Base-by-base conservation (phyloP, 2,329 filamentous ascomycete genomes). In the Paraphaeosphaeria minitans region DNA sequence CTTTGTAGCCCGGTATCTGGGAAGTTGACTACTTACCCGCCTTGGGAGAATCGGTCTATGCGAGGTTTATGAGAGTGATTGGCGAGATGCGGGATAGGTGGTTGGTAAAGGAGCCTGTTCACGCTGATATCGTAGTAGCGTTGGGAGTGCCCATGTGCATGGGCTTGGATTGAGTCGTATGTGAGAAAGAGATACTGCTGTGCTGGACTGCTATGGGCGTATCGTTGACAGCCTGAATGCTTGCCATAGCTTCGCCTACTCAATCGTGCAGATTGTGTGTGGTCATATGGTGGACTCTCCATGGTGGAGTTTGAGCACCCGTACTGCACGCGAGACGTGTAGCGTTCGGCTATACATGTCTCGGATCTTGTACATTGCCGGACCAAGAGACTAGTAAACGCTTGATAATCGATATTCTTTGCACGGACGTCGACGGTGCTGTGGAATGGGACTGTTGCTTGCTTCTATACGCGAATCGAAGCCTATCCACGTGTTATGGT, bases 1-100 rank as follows among this genome's bases (percentile, higher is more conserved):
- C 12, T 41, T 50, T 8, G 19, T 37, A 2, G 29, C 50, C 37
- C 33, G 50, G 35, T 16, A 33, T 53, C 13, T 43, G 50, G n/a
- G 50, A 31, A 16, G 14, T 29, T 43, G 3, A 24, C 50, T 31
- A 53, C 43, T 53, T 53, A 53, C 37, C 50, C 50, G 50, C 10
- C 50, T 31, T 46, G 5, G 22, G 22, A 14, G 21, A 46, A 2
- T n/a, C n/a, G n/a, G n/a, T n/a, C n/a, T n/a, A 27, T 10, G 10
- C 16, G 39, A 21, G 8, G 39, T 42, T 21, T 21, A 8, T n/a
- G 16, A 21, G n/a, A 42, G n/a, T n/a, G n/a, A 5, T 21, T 19
- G n/a, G n/a, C 8, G 9, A 42, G 39, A 19, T 10, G 35, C 16
- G 35, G 35, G 16, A 7, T n/a, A 43, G 19, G 19, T 4, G 19